Base-by-base conservation (phyloP, 179 eudicot species). In the Spinacia oleracea region DNA sequence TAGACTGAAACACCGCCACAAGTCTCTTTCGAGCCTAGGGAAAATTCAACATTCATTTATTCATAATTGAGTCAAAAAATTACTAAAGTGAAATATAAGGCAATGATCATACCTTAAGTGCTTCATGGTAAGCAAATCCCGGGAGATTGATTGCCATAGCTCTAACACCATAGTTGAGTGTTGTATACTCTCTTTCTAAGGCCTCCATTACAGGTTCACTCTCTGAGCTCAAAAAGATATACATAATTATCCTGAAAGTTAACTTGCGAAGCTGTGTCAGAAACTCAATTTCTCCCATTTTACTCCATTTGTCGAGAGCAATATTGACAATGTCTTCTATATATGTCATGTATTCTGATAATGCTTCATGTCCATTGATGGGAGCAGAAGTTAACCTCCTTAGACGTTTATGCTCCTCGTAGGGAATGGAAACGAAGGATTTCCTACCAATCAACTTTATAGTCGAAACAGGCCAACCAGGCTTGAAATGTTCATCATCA, bases 61-160 rank as follows among this genome's bases (percentile, higher is more conserved):
- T 48, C 18, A 48, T 5, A 12, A 48, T 16, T 16, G 18, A 48
- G 53, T 48, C 53, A 48, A 48, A 48, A 15, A 5, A 3, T 20
- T 12, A 48, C 53, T 48, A 0, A 48, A 48, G 53, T 14, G 4
- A 48, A 48, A 48, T 48, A n/a, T n/a, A n/a, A n/a, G n/a, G n/a
- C n/a, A n/a, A n/a, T n/a, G n/a, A 63, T 35, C 34, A 66, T 70
- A 77, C 97, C 93, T 93, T 91, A 59, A 91, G 91, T 32, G 96
- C 94, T 34, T 79, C 81, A 72, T 91, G 83, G 77, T 83, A 92
- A 66, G 92, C 93, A 82, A 93, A 94, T 60, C 98, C 98, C 0
- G 96, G 98, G 23, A 94, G 38, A 76, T 94, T 87, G 65, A 94
- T 87, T 0, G 96, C 96, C 90, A 92, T 86, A n/a, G 98, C 86